A percentile compares a stretch with the other conserved stretches of the same genome.
phyloP scores from a whole-genome alignment of 805 yeast genomes.

The Candida pseudoglaebosa region DNA sequence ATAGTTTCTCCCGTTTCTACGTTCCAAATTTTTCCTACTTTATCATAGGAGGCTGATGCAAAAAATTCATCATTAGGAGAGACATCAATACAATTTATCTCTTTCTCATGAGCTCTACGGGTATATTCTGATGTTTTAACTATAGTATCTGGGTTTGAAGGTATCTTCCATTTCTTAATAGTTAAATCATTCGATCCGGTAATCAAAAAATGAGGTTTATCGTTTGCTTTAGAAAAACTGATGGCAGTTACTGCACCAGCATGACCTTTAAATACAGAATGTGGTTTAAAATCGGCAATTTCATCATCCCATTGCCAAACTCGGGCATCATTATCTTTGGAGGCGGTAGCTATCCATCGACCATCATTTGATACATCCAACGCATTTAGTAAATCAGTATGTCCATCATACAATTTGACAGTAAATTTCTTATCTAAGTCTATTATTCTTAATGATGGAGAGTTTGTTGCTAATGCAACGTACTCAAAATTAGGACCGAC shows the following conservation, averaged over 20 bases:
- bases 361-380: constrained; percentile 80
- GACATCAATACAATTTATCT: constrained; percentile 83
- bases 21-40: constrained; percentile 88
- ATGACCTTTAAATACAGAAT: constrained; percentile 78
- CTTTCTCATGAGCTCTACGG: constrained; percentile 94
- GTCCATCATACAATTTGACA: constrained; percentile 70
- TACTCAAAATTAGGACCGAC: constrained; percentile 58
- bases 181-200: constrained; percentile 86
- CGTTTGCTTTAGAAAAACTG: constrained; percentile 57
- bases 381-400: constrained; percentile 77
- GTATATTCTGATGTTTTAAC: constrained; percentile 77
- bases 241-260: constrained; percentile 83
- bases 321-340: constrained; percentile 82
- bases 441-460: constrained; percentile 79
- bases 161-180: constrained; percentile 79
- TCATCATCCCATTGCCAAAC: constrained; percentile 68
- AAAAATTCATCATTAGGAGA: constrained; percentile 86
- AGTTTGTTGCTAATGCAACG: constrained; percentile 88
- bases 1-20: constrained; percentile 78
- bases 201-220: constrained; percentile 62
- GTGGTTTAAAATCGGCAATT: constrained; percentile 34
- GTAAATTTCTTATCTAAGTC: constrained; percentile 59
- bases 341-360: constrained; percentile 84
- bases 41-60: constrained; percentile 94
- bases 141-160: constrained; percentile 30